A percentile compares a stretch with the other conserved stretches of the same genome.
These are phyloP conservation scores for Ustilago loliicola DNA, from an alignment of 1,284 basidiomycete genomes.

Conservation along the genomic window DNA sequence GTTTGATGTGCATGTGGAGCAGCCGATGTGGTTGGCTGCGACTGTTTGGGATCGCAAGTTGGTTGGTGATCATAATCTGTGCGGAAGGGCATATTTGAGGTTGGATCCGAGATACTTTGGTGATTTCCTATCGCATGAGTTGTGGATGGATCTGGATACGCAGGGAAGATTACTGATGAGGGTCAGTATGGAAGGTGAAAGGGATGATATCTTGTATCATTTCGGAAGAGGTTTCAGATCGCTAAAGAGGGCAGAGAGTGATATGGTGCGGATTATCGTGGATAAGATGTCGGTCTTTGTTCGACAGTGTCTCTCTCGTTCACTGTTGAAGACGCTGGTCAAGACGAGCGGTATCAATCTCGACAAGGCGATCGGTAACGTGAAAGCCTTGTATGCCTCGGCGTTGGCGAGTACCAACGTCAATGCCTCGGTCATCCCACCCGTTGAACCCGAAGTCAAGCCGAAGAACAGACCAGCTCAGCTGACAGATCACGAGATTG, in stretches of 20 bases:
- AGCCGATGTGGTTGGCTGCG: constrained; percentile 93
- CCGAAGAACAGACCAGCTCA: constrained; percentile 75
- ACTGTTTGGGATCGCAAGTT: constrained; percentile 91
- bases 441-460: constrained; percentile 56
- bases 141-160: constrained; percentile 92
- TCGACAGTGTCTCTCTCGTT: constrained; percentile 86
- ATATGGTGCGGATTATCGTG: constrained; percentile 96
- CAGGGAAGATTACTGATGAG: constrained; percentile 87
- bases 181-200: constrained; percentile 98
- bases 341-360: constrained; percentile 65
- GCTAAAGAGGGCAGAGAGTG: constrained; percentile 90
- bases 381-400: constrained; percentile 67
- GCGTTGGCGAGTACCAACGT: constrained; percentile 64
- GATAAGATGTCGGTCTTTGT: constrained; percentile 99
- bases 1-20: constrained; percentile 87
- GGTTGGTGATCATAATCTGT: constrained; percentile 78
- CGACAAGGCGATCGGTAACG: constrained; percentile 68
- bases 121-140: constrained; percentile 89
- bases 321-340: constrained; percentile 74
- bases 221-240: constrained; percentile 96
- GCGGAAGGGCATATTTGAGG: constrained; percentile 91
- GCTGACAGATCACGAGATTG: constrained; percentile 92
- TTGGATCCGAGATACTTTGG: constrained; percentile 89
- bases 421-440: constrained; percentile 63
- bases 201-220: constrained; percentile 97